A percentile compares a stretch with the other conserved stretches of the same genome.
Conservation (phyloP, 2,329 filamentous ascomycete genomes). For the Talaromyces sp. region DNA sequence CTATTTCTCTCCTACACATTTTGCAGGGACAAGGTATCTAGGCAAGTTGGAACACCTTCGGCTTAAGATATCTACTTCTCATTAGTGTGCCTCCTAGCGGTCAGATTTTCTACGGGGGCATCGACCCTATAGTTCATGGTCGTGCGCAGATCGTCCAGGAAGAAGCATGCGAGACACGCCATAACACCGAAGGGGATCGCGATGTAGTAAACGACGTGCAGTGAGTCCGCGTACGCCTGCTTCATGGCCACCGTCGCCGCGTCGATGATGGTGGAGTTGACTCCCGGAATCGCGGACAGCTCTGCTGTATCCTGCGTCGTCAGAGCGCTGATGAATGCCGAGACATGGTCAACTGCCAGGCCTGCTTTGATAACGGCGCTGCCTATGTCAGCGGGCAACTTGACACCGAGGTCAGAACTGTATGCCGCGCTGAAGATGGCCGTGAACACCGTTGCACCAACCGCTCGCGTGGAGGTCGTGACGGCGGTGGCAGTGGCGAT, state of each 20-base stretch:
- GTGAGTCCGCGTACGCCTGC: constrained; percentile 2
- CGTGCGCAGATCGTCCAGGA: background rate
- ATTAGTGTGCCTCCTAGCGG: background rate
- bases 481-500: constrained; percentile 3
- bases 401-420: background rate
- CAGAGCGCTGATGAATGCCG: background rate
- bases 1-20: background rate
- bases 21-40: background rate
- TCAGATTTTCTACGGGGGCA: constrained; percentile 1
- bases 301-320: background rate
- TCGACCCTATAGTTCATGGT: constrained; percentile 5
- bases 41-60: background rate
- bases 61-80: background rate
- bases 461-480: background rate
- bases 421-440: constrained; percentile 1
- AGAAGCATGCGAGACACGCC: background rate
- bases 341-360: background rate
- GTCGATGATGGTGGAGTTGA: background rate
- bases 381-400: background rate
- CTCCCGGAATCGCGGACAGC: background rate
- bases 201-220: background rate
- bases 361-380: background rate
- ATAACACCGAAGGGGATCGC: background rate
- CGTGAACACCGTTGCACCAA: constrained; percentile 4
- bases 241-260: background rate